Evolutionary conservation across 2,329 filamentous ascomycete species (phyloP).

Genomic region (Achaetomium macrosporum): DNA sequence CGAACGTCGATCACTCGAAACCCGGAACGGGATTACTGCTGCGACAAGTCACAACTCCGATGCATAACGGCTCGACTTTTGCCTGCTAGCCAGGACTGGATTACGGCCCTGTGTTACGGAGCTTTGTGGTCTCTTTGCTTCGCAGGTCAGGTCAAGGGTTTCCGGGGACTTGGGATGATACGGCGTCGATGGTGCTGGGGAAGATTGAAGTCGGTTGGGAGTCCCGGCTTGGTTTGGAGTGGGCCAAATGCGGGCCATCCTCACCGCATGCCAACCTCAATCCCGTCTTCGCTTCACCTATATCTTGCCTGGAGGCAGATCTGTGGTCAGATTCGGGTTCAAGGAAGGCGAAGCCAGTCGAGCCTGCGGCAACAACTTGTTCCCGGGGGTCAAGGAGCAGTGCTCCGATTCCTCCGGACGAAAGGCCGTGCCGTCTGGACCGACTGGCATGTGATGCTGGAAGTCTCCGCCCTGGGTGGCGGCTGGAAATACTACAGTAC

Average conservation of each 20-base stretch:
- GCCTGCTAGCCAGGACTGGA: conserved; percentile 16
- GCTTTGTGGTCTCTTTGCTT: conserved; percentile 6
- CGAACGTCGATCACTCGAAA: conserved; percentile 13
- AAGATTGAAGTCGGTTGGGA: not conserved
- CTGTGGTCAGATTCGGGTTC: not conserved
- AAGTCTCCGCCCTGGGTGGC: conserved; percentile 14
- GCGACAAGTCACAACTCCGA: conserved; percentile 13
- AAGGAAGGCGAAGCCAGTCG: conserved; percentile 2
- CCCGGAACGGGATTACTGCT: conserved; percentile 27
- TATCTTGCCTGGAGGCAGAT: not conserved
- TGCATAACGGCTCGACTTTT: not conserved
- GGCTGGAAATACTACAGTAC: conserved; percentile 5
- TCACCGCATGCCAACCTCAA: conserved; percentile 15
- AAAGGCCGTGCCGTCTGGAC: not conserved
- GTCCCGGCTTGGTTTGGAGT: not conserved
- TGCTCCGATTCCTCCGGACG: not conserved
- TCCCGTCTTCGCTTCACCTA: not conserved
- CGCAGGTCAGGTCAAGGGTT: conserved; percentile 29
- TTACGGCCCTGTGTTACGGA: not conserved
- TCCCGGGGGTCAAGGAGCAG: not conserved
- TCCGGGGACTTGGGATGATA: not conserved
- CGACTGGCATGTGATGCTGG: conserved; percentile 13
- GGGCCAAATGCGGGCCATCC: conserved; percentile 20
- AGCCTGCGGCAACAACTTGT: conserved; percentile 1
- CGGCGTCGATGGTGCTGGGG: not conserved